Evolutionary conservation across 2,329 filamentous ascomycete genomes (phyloP).

Genomic region (Aphanocladium album): DNA sequence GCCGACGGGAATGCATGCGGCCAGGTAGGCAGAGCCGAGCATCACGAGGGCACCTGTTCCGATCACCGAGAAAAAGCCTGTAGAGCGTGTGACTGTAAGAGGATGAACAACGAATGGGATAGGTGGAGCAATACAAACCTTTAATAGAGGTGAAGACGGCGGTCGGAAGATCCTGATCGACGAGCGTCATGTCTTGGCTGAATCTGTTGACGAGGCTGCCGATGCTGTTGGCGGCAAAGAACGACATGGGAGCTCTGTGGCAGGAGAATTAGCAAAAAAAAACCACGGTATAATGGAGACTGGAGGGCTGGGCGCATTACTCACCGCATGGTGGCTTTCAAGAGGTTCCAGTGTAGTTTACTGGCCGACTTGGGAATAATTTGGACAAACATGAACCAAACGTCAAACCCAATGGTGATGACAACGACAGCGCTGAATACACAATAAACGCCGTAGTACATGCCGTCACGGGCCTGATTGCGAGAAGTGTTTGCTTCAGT

Average conservation of each 20-base stretch:
- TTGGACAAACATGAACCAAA: slow-evolving; percentile 3
- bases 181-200: slow-evolving; percentile 15
- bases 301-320: too few species aligned
- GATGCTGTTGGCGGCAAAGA: slow-evolving; percentile 18
- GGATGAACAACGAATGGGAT: too few species aligned
- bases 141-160: not conserved
- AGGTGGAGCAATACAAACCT: too few species aligned
- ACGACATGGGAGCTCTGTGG: slow-evolving; percentile 14
- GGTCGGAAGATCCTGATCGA: slow-evolving; percentile 3
- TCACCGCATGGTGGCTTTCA: not conserved
- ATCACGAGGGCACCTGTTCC: slow-evolving; percentile 3
- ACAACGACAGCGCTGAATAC: not conserved
- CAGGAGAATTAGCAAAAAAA: too few species aligned
- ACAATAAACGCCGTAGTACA: slow-evolving; percentile 1
- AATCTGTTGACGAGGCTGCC: slow-evolving; percentile 18
- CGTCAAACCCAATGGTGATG: not conserved
- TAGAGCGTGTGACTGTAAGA: not conserved
- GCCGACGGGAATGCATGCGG: slow-evolving; percentile 17
- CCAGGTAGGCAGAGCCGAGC: not conserved
- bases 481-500: slow-evolving; percentile 14
- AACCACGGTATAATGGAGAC: too few species aligned
- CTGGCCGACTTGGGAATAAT: not conserved
- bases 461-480: not conserved
- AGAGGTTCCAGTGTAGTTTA: not conserved
- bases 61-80: not conserved